Evolutionary conservation across 139 green algal species (phyloP).

Genomic region (Auxenochlorella pyrenoidosa): DNA sequence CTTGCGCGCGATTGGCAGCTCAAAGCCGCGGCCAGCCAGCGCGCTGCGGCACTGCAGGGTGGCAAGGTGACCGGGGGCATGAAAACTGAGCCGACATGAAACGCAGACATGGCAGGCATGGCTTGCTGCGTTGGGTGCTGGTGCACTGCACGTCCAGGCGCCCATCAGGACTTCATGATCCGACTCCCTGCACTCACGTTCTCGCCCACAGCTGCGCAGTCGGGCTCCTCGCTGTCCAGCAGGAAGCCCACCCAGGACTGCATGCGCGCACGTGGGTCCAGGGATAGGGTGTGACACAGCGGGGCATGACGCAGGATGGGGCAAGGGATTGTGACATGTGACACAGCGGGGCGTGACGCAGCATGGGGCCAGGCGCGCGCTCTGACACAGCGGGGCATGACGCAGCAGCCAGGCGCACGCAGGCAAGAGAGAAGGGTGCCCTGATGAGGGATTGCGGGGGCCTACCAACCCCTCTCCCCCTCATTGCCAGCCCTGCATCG

Average conservation of each 20-base stretch:
- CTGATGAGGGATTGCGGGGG: too few species aligned
- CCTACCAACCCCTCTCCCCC: too few species aligned
- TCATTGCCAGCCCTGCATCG: background rate
- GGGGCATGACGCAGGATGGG: too few species aligned
- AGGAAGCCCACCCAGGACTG: constrained; percentile 31
- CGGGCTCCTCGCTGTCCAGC: constrained; percentile 7
- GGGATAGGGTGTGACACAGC: background rate
- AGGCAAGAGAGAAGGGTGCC: background rate
- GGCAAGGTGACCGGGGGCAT: background rate
- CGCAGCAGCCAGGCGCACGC: background rate
- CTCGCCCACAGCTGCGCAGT: background rate
- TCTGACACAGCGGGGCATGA: background rate
- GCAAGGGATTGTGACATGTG: too few species aligned
- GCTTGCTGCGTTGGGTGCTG: too few species aligned
- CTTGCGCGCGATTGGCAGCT: constrained; percentile 7
- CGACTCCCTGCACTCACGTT: background rate
- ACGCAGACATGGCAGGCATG: too few species aligned
- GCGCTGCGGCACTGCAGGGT: constrained; percentile 12
- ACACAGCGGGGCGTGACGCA: background rate
- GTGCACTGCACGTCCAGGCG: too few species aligned
- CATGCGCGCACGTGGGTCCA: background rate
- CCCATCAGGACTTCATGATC: too few species aligned
- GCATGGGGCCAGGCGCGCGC: too few species aligned
- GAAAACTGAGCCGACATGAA: too few species aligned
- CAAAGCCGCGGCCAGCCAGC: constrained; percentile 31